phyloP scores from a whole-genome alignment of 208 protist genomes.

The Porcisia hertigi region DNA sequence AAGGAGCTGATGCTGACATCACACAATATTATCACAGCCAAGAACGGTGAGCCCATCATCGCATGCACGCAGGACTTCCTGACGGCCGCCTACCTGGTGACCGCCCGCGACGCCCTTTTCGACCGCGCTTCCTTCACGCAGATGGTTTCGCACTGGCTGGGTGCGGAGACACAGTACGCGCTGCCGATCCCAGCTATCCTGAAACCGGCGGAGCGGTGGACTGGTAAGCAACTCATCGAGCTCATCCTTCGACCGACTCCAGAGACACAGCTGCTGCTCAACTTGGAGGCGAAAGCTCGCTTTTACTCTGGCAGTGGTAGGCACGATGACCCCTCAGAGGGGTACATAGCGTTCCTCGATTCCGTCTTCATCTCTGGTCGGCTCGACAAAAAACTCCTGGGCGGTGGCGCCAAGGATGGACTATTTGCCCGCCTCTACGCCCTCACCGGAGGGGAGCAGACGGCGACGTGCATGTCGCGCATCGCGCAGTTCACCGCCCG shows the following conservation, averaged over 20 bases:
- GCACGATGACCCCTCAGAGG: conserved; percentile 87
- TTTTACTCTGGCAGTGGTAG: conserved; percentile 76
- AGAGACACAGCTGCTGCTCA: conserved; percentile 73
- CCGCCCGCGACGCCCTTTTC: conserved; percentile 96
- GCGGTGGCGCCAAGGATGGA: conserved; percentile 93
- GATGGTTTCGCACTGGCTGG: conserved; percentile 91
- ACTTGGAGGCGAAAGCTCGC: conserved; percentile 91
- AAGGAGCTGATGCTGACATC: conserved; percentile 95
- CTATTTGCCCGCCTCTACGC: conserved; percentile 96
- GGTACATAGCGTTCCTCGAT: conserved; percentile 95
- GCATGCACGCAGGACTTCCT: conserved; percentile 99
- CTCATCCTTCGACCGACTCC: conserved; percentile 89
- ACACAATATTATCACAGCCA: conserved; percentile 98
- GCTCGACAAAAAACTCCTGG: conserved; percentile 97
- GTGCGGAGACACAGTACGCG: conserved; percentile 69
- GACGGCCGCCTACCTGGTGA: conserved; percentile 96
- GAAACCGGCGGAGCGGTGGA: conserved; percentile 98
- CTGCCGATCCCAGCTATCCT: conserved; percentile 97
- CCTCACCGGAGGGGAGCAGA: conserved; percentile 75
- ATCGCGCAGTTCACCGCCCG: conserved; percentile 94
- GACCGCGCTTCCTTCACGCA: conserved; percentile 90
- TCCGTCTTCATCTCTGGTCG: conserved; percentile 95
- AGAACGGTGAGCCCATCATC: conserved; percentile 98
- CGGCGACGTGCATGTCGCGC: conserved; percentile 94
- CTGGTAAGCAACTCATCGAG: conserved; percentile 98